A percentile compares a stretch with the other conserved stretches of the same genome.
Evolutionary conservation across 768 basidiomycete genomes (phyloP).

Genomic region (Porpolomopsis calyptriformis): DNA sequence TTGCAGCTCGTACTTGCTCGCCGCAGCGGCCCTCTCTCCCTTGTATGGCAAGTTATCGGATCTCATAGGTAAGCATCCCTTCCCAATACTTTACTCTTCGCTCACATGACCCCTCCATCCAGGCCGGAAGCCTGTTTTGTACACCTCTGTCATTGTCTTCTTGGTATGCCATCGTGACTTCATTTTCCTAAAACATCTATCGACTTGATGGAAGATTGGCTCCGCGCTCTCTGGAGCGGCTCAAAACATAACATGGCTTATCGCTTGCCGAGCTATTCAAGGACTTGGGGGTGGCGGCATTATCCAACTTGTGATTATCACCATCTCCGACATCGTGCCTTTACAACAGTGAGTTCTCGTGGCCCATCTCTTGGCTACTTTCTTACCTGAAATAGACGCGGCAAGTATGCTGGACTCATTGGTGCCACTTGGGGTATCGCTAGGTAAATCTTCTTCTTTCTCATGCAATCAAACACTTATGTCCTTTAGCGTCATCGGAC

Average conservation of each 20-base stretch:
- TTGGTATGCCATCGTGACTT: slow-evolving; percentile 30
- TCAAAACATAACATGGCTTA: slow-evolving; percentile 68
- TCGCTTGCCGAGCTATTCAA: slow-evolving; percentile 67
- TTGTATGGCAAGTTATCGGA: slow-evolving; percentile 74
- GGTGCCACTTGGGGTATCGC: slow-evolving; percentile 76
- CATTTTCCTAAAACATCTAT: slow-evolving; percentile 1
- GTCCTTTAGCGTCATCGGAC: slow-evolving; percentile 49
- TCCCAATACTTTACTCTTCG: neutral
- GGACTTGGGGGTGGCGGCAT: slow-evolving; percentile 80
- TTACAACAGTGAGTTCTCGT: slow-evolving; percentile 50
- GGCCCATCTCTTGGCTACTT: neutral
- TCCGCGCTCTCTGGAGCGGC: slow-evolving; percentile 78
- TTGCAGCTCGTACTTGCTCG: slow-evolving; percentile 69
- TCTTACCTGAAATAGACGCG: slow-evolving; percentile 38
- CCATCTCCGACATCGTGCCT: slow-evolving; percentile 74
- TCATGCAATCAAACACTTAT: neutral
- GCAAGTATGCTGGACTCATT: slow-evolving; percentile 63
- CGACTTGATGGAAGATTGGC: slow-evolving; percentile 38
- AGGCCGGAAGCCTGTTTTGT: slow-evolving; percentile 66
- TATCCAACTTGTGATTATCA: slow-evolving; percentile 66
- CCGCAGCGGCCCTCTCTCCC: slow-evolving; percentile 56
- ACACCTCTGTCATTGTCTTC: slow-evolving; percentile 54
- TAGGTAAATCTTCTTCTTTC: slow-evolving; percentile 16
- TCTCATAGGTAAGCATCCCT: slow-evolving; percentile 20
- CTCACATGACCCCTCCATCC: neutral